Conservation (phyloP, 2,329 filamentous ascomycete species). For the Colletotrichum lini region DNA sequence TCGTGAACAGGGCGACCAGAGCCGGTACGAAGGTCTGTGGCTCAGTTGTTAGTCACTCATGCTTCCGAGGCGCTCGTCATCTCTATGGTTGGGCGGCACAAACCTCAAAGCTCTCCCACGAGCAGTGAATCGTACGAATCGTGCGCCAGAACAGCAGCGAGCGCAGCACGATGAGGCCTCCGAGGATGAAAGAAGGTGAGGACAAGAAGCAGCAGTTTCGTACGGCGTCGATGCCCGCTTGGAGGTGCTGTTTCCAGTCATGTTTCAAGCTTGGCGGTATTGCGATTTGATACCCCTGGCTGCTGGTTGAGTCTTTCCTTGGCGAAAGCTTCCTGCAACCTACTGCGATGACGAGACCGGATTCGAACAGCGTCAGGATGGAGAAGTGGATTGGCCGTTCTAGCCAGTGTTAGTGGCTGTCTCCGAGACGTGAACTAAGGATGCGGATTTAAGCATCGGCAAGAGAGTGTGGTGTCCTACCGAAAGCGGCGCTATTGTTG, state of each 20-base stretch:
- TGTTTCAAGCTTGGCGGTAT: slow-evolving; percentile 5
- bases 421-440: background rate
- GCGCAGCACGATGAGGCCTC: slow-evolving; percentile 46
- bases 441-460: background rate
- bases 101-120: slow-evolving; percentile 53
- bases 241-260: slow-evolving; percentile 14
- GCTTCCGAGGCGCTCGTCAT: background rate
- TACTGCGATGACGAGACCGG: slow-evolving; percentile 44
- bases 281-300: slow-evolving; percentile 20
- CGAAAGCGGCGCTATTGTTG: slow-evolving; percentile 54
- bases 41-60: background rate
- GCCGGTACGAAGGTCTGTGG: slow-evolving; percentile 52
- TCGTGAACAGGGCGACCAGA: slow-evolving; percentile 46
- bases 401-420: slow-evolving; percentile 27
- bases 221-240: slow-evolving; percentile 27
- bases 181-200: slow-evolving; percentile 43
- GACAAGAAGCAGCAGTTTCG: slow-evolving; percentile 34
- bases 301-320: slow-evolving; percentile 15
- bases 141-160: slow-evolving; percentile 51
- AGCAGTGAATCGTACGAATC: slow-evolving; percentile 52
- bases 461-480: slow-evolving; percentile 44
- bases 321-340: slow-evolving; percentile 36
- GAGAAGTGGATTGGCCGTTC: slow-evolving; percentile 55
- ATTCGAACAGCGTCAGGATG: slow-evolving; percentile 47
- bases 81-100: slow-evolving; percentile 20